These are phyloP conservation scores for Flaveria robusta DNA, from an alignment of 129 eudicot species.

Conservation along the genomic window DNA sequence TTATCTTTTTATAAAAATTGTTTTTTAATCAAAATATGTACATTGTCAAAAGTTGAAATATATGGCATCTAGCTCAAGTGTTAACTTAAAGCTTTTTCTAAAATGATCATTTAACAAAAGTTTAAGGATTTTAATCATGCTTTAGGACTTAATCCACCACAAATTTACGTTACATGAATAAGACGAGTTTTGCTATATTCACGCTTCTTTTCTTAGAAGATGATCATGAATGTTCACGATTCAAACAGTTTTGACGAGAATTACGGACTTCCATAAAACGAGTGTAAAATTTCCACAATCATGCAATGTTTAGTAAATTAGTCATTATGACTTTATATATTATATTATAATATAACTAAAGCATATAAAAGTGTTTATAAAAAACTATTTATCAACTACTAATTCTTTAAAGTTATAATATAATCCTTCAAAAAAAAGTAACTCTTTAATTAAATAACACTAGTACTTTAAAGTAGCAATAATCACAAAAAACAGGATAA, in stretches of 20 bases:
- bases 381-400: background rate
- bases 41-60: background rate
- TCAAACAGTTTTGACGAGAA: too few species aligned
- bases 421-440: background rate
- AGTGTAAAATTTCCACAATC: background rate
- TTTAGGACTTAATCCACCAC: background rate
- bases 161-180: background rate
- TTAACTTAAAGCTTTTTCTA: background rate
- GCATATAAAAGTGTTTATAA: background rate
- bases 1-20: background rate
- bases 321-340: background rate
- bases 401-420: background rate
- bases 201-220: too few species aligned
- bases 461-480: background rate
- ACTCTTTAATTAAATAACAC: background rate
- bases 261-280: too few species aligned
- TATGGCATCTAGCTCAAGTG: conserved; percentile 1
- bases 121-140: background rate
- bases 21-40: background rate
- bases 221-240: too few species aligned
- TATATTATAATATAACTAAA: background rate
- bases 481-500: background rate
- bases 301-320: background rate
- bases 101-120: background rate
- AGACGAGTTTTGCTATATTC: too few species aligned